Evolutionary conservation across 2,329 filamentous ascomycete genomes (phyloP), one percentile per base, ranked within the genome.

Genomic region (Colletotrichum gloeosporioides): DNA sequence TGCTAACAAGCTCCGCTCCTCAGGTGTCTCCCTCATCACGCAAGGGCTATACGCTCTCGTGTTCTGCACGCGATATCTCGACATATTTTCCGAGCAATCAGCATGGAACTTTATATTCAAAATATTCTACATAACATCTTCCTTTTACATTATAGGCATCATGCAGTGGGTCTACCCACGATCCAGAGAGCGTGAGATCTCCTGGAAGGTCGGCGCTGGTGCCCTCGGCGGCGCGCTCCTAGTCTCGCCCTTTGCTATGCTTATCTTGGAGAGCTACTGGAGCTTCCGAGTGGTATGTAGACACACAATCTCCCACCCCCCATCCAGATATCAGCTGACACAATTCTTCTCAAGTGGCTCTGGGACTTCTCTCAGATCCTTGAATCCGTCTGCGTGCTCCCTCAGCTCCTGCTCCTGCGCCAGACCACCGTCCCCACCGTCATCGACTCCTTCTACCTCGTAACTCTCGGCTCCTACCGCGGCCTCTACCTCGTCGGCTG

Each of bases 351-450:
- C 67, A 80, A 98, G 95, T 91, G 94, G 82, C 89, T 95, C 77
- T 98, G 95, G 94, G 91, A 93, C 74, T 98, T 98, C 86, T 98
- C 95, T 36, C 93, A 97, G 80, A 94, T 98, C 79, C 93, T 99
- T 81, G 96, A 99, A 86, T 96, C 95, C 39, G 92, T 98, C 77
- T 97, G 95, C 84, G 92, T 98, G 39, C 92, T 99, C 25, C 96
- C 96, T 0, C 96, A 99, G 84, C 93, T 99, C 2, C 91, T 98
- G 8, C 93, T 98, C 59, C 92, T 99, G 16, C 95, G 96, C 76
- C 96, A 98, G 85, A 98, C 96, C n/a, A 96, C 93, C 31, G 95
- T 98, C 0, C 96, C 96, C 0, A 99, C 96, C 65, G 96, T 98
- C 63, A 96, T 99, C 86, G 95, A 98, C 84, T 98, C 95, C n/a